Evolutionary conservation across 2,329 filamentous ascomycete species (phyloP).

Genomic region (Colletotrichum noveboracense): DNA sequence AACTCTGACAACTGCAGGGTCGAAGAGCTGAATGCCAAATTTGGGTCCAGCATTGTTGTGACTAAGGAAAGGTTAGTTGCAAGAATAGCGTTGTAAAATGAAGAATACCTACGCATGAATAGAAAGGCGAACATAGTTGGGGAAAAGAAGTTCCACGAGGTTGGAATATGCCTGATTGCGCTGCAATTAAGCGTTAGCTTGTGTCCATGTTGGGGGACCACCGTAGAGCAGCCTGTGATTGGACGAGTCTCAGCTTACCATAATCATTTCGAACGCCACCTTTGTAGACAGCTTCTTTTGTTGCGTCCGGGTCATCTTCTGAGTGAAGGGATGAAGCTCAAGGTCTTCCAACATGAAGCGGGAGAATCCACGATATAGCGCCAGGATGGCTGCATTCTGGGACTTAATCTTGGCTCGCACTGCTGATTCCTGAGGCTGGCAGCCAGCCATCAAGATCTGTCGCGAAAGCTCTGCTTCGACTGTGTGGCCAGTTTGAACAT

Average conservation of each 20-base stretch:
- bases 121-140: slow-evolving; percentile 49
- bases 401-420: slow-evolving; percentile 30
- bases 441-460: slow-evolving; percentile 38
- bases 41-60: slow-evolving; percentile 46
- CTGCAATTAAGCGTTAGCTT: slow-evolving; percentile 12
- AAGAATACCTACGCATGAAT: slow-evolving; percentile 44
- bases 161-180: slow-evolving; percentile 54
- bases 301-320: slow-evolving; percentile 29
- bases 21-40: slow-evolving; percentile 44
- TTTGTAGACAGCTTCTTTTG: slow-evolving; percentile 32
- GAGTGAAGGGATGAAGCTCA: slow-evolving; percentile 28
- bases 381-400: slow-evolving; percentile 42
- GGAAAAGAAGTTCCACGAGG: slow-evolving; percentile 49
- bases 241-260: slow-evolving; percentile 17
- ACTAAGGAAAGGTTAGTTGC: not conserved
- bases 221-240: not conserved
- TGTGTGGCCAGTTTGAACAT: slow-evolving; percentile 28
- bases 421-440: slow-evolving; percentile 34
- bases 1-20: slow-evolving; percentile 31
- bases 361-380: slow-evolving; percentile 65
- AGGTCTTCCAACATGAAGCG: slow-evolving; percentile 54
- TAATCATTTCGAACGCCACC: slow-evolving; percentile 39
- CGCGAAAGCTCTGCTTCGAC: slow-evolving; percentile 34
- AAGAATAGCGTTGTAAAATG: not conserved
- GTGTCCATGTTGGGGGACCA: not conserved